Conservation (phyloP, 1,139 yeast species). For the Casaregolazyma lundiana region DNA sequence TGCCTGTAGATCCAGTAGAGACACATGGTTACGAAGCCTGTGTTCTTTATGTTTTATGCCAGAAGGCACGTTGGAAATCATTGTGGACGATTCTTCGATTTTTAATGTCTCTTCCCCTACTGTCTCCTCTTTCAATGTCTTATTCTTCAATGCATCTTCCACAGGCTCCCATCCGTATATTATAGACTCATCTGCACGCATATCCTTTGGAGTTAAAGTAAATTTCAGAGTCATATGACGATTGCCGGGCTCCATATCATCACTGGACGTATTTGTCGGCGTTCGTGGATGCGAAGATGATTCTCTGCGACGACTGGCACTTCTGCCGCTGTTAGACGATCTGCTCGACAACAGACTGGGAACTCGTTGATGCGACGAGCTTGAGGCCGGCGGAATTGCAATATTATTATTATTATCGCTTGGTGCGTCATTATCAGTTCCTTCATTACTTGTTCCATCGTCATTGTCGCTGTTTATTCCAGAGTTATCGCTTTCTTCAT, state of each 20-base stretch:
- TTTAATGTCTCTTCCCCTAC: not conserved
- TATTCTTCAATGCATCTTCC: too few relatives aligned
- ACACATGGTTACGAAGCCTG: not conserved
- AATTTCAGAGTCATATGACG: constrained; percentile 32
- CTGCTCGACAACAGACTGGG: not conserved
- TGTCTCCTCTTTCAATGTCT: not conserved
- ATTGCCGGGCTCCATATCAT: not conserved
- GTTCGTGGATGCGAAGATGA: not conserved
- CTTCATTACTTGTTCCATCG: too few relatives aligned
- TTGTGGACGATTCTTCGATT: not conserved
- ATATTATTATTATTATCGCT: too few relatives aligned
- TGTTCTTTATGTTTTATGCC: not conserved
- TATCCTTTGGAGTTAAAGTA: constrained; percentile 30
- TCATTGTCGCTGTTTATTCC: too few relatives aligned
- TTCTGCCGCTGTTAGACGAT: not conserved
- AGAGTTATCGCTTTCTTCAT: too few relatives aligned
- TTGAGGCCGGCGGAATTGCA: too few relatives aligned
- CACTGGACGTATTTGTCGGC: not conserved
- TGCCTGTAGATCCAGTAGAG: not conserved
- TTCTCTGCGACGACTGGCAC: not conserved
- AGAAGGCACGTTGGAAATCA: not conserved
- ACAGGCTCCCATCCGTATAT: constrained; percentile 30
- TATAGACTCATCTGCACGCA: constrained; percentile 31
- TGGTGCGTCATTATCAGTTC: too few relatives aligned
- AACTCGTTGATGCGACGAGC: not conserved